Evolutionary conservation across 2,329 filamentous ascomycete genomes (phyloP).

Genomic region (Didymella glomerata): DNA sequence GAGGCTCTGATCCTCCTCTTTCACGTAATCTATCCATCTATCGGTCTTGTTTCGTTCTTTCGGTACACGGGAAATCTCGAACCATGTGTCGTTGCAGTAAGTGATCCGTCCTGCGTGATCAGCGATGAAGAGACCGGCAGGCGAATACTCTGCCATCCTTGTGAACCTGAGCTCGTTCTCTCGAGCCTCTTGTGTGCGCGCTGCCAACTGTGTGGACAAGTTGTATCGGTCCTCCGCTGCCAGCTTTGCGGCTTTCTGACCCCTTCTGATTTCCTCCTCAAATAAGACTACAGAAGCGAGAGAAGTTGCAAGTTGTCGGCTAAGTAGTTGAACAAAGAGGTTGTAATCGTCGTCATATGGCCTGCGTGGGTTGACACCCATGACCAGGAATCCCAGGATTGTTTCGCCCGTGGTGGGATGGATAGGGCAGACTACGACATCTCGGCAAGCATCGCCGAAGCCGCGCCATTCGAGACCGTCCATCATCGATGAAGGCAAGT

Average conservation of each 20-base stretch:
- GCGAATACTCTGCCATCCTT: conserved; percentile 83
- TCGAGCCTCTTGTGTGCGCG: conserved; percentile 64
- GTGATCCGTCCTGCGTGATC: conserved; percentile 74
- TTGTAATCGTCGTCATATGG: conserved; percentile 84
- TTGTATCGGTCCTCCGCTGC: conserved; percentile 80
- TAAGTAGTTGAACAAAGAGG: conserved; percentile 77
- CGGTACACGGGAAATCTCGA: conserved; percentile 72
- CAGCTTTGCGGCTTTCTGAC: conserved; percentile 75
- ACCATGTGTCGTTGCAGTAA: conserved; percentile 83
- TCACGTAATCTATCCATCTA: conserved; percentile 76
- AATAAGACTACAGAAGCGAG: conserved; percentile 83
- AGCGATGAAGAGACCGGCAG: conserved; percentile 87
- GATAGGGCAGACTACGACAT: conserved; percentile 79
- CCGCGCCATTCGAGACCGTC: conserved; percentile 74
- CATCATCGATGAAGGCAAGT: conserved; percentile 70
- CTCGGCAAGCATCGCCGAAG: conserved; percentile 73
- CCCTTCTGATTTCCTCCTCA: conserved; percentile 80
- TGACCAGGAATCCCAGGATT: conserved; percentile 78
- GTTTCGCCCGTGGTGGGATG: conserved; percentile 78
- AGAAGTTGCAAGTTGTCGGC: conserved; percentile 78
- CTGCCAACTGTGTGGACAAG: conserved; percentile 76
- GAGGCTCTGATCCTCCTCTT: conserved; percentile 68
- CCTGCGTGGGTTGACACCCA: conserved; percentile 79
- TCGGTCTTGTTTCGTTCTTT: conserved; percentile 66
- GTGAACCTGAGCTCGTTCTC: conserved; percentile 80